Evolutionary conservation across 2,329 filamentous ascomycete genomes (phyloP).

Genomic region (Neodidymelliopsis sp.): DNA sequence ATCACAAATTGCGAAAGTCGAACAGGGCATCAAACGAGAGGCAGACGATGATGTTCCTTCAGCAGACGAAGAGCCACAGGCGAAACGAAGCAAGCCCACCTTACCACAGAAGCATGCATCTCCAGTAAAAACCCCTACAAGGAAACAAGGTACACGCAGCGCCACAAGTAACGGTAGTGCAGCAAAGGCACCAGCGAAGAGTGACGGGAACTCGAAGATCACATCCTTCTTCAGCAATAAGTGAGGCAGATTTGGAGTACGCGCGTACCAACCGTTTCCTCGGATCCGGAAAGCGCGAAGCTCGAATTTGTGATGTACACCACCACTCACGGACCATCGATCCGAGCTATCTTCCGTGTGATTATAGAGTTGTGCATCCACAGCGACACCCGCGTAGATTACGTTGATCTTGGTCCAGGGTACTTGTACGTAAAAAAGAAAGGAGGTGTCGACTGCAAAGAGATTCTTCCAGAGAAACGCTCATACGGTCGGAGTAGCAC

Average conservation of each 20-base stretch:
- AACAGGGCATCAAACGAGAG: slow-evolving; percentile 55
- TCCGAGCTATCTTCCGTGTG: not conserved
- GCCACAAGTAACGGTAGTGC: slow-evolving; percentile 63
- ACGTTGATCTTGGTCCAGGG: not conserved
- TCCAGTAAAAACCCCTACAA: slow-evolving; percentile 41
- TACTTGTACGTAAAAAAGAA: too few species aligned
- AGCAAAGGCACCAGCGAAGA: slow-evolving; percentile 53
- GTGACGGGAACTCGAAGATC: slow-evolving; percentile 63
- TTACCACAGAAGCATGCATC: slow-evolving; percentile 30
- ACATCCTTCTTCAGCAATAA: slow-evolving; percentile 64
- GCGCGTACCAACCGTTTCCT: slow-evolving; percentile 8
- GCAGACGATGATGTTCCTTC: slow-evolving; percentile 42
- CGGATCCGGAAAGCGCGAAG: slow-evolving; percentile 27
- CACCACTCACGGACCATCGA: not conserved
- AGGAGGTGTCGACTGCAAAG: too few species aligned
- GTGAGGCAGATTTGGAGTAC: slow-evolving; percentile 33
- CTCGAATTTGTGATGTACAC: not conserved
- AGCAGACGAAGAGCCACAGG: slow-evolving; percentile 43
- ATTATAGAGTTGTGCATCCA: not conserved
- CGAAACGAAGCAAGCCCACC: slow-evolving; percentile 47
- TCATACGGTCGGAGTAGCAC: not conserved
- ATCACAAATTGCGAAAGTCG: slow-evolving; percentile 23
- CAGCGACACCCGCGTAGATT: not conserved
- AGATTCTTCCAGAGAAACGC: too few species aligned
- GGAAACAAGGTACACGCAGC: slow-evolving; percentile 59